A percentile compares a stretch with the other conserved stretches of the same genome.
These are phyloP conservation scores for Cytospora piceae DNA, from an alignment of 2,329 filamentous ascomycete genomes.

Conservation along the genomic window DNA sequence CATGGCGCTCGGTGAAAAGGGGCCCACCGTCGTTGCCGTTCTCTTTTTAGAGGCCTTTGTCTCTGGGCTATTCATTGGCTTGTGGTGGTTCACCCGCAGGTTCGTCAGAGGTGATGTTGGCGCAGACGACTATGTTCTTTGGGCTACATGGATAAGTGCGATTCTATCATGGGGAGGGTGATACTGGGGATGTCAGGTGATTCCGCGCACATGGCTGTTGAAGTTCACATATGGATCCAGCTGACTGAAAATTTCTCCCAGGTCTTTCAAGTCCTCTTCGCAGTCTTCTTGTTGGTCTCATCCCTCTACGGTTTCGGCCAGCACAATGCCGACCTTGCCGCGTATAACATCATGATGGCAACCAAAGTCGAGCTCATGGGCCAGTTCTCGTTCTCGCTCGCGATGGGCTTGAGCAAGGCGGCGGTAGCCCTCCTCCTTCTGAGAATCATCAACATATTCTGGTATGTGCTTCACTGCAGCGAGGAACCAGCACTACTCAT, in stretches of 20 bases:
- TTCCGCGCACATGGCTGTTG: background rate
- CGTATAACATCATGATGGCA: conserved; percentile 1
- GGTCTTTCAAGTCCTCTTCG: conserved; percentile 3
- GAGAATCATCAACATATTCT: conserved; percentile 9
- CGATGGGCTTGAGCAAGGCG: conserved; percentile 14
- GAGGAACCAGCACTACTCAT: background rate
- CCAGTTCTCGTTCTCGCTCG: conserved; percentile 8
- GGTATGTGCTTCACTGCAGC: conserved; percentile 3
- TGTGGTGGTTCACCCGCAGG: conserved; percentile 15
- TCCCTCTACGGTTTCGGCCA: conserved; percentile 16
- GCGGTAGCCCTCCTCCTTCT: conserved; percentile 5
- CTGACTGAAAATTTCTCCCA: background rate
- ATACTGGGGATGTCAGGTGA: background rate
- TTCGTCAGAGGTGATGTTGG: conserved; percentile 14
- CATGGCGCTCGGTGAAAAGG: conserved; percentile 16
- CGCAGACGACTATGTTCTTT: conserved; percentile 12
- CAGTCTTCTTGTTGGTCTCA: conserved; percentile 9
- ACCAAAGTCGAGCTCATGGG: conserved; percentile 15
- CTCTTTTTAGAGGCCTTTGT: conserved; percentile 1
- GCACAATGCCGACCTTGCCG: conserved; percentile 11
- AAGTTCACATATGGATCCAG: background rate
- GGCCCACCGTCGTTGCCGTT: conserved; percentile 4
- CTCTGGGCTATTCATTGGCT: conserved; percentile 3
- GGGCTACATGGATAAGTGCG: conserved; percentile 8
- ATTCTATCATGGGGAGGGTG: background rate